Evolutionary conservation across 2,329 filamentous ascomycete species (phyloP).

Genomic region (Phaeosphaeriaceae sp.): DNA sequence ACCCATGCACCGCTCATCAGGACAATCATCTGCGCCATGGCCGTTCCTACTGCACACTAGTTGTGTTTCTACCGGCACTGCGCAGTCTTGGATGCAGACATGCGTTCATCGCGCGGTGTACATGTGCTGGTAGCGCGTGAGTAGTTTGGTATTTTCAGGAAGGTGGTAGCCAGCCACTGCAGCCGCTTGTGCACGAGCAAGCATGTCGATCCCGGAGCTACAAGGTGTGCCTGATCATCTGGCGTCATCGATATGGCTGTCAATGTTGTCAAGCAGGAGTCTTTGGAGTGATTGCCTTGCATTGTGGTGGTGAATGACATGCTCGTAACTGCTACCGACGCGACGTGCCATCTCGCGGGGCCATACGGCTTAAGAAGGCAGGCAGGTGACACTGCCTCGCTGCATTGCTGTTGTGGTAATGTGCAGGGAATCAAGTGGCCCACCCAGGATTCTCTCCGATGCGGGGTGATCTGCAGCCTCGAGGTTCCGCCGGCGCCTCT

Average conservation of each 20-base stretch:
- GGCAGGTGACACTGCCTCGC: background rate
- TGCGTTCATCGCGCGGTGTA: constrained; percentile 6
- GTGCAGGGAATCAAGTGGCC: constrained; percentile 2
- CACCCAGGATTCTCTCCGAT: background rate
- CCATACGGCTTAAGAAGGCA: background rate
- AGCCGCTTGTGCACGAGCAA: constrained; percentile 7
- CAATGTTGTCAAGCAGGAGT: background rate
- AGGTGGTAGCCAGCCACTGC: constrained; percentile 6
- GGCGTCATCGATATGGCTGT: constrained; percentile 1
- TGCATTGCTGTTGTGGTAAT: background rate
- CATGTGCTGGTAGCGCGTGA: constrained; percentile 15
- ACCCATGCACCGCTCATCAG: background rate
- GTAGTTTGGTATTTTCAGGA: constrained; percentile 1
- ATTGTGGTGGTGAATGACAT: background rate
- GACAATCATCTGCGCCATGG: constrained; percentile 1
- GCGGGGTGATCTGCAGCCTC: constrained; percentile 13
- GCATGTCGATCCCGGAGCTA: constrained; percentile 14
- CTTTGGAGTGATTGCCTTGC: too few species aligned
- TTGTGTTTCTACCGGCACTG: background rate
- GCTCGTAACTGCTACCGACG: background rate
- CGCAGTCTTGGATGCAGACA: background rate
- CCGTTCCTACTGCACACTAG: background rate
- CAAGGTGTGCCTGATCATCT: constrained; percentile 1
- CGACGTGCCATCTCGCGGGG: background rate
- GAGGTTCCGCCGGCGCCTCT: constrained; percentile 12